Evolutionary conservation across 345 rosid genomes (phyloP), one percentile per base, ranked within the genome.

Genomic region (Melaleuca alternifolia): DNA sequence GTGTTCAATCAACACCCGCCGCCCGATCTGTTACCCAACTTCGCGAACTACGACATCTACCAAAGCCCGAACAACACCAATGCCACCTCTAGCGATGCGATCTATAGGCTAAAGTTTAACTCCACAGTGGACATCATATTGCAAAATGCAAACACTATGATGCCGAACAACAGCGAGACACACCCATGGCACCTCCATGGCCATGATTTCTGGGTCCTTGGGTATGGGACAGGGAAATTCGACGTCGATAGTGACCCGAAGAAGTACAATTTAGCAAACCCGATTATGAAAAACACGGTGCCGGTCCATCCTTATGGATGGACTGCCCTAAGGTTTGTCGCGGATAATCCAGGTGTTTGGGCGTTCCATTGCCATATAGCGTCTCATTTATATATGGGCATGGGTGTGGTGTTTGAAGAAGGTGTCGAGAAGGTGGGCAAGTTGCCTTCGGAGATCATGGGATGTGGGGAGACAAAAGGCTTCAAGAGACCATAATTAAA

Each of bases 161-260:
- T 0, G 1, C 1, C 0, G 4, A 86, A 84, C 26, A 89, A 85
- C 30, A 94, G 97, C 50, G 98, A 93, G 91, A 96, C 98, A 5
- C 99, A 96, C 84, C 93, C 97, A 0, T 91, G 97, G 99, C 99
- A 94, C 91, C 90, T 95, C 5, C 98, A 95, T 46, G 98, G 98
- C 50, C 98, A 95, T 85, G 98, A 95, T 89, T 96, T 95, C 83
- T 96, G 97, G 99, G 97, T 94, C 10, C 76, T 96, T 0, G 95
- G 97, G 0, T 92, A 94, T 6, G 98, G 98, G 9, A 85, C 79
- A 20, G 97, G 98, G 2, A 93, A 95, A 84, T 96, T 94, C 46
- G 89, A 95, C 75, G 57, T 86, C 54, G 20, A 37, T 15, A 90
- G 88, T 16, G 96, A 96, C 76, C 89, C 92, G 0, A 89, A 84